phyloP scores from a whole-genome alignment of 805 yeast species.

The Wickerhamiella domercqiae region DNA sequence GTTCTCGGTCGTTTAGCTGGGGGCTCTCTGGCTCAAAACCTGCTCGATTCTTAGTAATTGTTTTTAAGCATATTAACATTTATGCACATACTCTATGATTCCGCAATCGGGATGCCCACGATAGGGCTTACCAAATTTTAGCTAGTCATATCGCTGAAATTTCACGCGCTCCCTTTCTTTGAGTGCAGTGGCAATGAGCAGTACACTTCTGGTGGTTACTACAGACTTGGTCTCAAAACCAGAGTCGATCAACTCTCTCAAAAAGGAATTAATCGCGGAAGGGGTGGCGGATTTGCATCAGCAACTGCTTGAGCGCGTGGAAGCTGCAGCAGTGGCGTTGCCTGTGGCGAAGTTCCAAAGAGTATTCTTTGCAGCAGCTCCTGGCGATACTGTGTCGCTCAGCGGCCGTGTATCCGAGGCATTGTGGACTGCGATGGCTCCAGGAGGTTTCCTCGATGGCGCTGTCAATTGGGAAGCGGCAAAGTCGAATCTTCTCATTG shows the following conservation, averaged over 20 bases:
- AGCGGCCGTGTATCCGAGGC: slow-evolving; percentile 17
- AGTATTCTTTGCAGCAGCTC: slow-evolving; percentile 18
- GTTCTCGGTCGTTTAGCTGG: no score
- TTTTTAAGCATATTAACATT: no score
- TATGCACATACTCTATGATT: no score
- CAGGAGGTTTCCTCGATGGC: slow-evolving; percentile 23
- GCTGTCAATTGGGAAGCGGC: slow-evolving; percentile 8
- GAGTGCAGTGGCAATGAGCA: no score
- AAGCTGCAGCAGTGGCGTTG: slow-evolving; percentile 21
- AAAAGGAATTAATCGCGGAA: slow-evolving; percentile 4
- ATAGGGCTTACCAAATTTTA: no score
- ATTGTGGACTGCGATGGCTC: slow-evolving; percentile 19
- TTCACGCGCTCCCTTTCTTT: no score
- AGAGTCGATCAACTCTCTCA: slow-evolving; percentile 10
- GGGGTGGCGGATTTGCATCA: slow-evolving; percentile 16
- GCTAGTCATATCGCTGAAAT: no score
- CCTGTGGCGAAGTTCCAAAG: slow-evolving; percentile 17
- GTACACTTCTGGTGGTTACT: slow-evolving; percentile 15
- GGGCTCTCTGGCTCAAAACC: no score
- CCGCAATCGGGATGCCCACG: no score
- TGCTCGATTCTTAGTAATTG: no score
- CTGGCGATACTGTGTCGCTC: slow-evolving; percentile 9
- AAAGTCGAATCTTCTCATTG: slow-evolving; percentile 25
- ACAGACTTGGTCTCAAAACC: slow-evolving; percentile 16
- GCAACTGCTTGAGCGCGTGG: slow-evolving; percentile 28